Percentiles rank a stretch among this genome's conserved stretches.
Evolutionary conservation across 768 basidiomycete species (phyloP).

Genomic region (Suillus tomentosus): DNA sequence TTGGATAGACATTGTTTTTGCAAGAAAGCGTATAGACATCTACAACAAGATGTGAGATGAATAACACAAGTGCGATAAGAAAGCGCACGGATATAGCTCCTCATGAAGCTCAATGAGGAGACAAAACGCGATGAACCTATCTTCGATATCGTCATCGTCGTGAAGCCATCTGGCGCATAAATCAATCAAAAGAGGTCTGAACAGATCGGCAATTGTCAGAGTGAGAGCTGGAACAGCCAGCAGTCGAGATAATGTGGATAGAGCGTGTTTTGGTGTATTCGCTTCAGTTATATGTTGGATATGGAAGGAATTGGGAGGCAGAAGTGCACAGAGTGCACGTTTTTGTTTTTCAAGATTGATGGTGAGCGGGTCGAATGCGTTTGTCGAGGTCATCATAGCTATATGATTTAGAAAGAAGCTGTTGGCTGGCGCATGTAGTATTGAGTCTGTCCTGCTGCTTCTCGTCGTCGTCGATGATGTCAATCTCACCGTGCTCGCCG

Average conservation of each 20-base stretch:
- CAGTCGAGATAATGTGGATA: slow-evolving; percentile 58
- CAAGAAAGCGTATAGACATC: slow-evolving; percentile 58
- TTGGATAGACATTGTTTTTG: slow-evolving; percentile 41
- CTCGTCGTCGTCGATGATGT: slow-evolving; percentile 10
- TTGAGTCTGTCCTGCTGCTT: not conserved
- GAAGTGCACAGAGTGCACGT: slow-evolving; percentile 42
- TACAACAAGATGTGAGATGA: slow-evolving; percentile 27
- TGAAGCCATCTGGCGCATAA: slow-evolving; percentile 82
- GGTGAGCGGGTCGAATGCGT: slow-evolving; percentile 54
- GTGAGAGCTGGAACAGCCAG: slow-evolving; percentile 67
- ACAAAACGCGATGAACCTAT: slow-evolving; percentile 60
- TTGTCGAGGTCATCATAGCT: not conserved
- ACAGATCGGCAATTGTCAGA: slow-evolving; percentile 58
- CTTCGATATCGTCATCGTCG: slow-evolving; percentile 46
- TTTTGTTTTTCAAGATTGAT: slow-evolving; percentile 62
- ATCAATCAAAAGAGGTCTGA: slow-evolving; percentile 78
- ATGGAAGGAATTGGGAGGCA: slow-evolving; percentile 47
- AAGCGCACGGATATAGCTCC: slow-evolving; percentile 70
- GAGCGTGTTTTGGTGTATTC: slow-evolving; percentile 43
- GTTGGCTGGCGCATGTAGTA: not conserved
- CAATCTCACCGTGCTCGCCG: not conserved
- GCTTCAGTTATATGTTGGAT: slow-evolving; percentile 39
- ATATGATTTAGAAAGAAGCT: not conserved
- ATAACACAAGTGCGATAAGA: slow-evolving; percentile 10
- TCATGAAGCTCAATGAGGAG: slow-evolving; percentile 66